phyloP scores from a whole-genome alignment of 805 yeast species.

The Yamadazyma scolyti region DNA sequence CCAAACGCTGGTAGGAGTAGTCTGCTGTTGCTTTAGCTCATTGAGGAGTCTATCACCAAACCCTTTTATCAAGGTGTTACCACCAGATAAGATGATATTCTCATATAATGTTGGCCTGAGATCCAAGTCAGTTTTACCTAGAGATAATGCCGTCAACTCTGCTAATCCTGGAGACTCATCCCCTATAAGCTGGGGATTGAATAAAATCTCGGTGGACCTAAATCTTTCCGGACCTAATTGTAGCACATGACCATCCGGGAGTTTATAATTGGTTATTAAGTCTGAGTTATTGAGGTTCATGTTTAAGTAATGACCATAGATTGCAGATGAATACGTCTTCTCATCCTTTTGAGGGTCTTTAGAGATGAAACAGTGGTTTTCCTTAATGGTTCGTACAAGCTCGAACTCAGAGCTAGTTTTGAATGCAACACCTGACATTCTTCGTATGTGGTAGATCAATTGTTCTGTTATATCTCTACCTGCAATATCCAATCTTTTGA shows the following conservation, averaged over 20 bases:
- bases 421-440: slow-evolving; percentile 57
- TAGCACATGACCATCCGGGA: slow-evolving; percentile 83
- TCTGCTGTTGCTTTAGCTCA: slow-evolving; percentile 47
- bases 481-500: slow-evolving; percentile 73
- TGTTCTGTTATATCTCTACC: slow-evolving; percentile 84
- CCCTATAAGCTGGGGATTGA: slow-evolving; percentile 76
- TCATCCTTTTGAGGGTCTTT: slow-evolving; percentile 56
- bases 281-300: slow-evolving; percentile 18
- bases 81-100: slow-evolving; percentile 79
- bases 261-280: slow-evolving; percentile 41
- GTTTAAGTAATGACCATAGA: slow-evolving; percentile 7
- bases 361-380: slow-evolving; percentile 65
- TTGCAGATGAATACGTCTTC: slow-evolving; percentile 31
- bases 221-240: slow-evolving; percentile 65
- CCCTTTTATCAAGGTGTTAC: slow-evolving; percentile 69
- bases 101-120: slow-evolving; percentile 65
- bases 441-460: slow-evolving; percentile 64
- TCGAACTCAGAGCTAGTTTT: slow-evolving; percentile 78
- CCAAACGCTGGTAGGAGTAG: slow-evolving; percentile 6
- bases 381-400: slow-evolving; percentile 75
- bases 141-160: slow-evolving; percentile 59
- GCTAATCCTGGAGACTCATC: slow-evolving; percentile 69
- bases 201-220: slow-evolving; percentile 77
- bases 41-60: slow-evolving; percentile 76
- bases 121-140: slow-evolving; percentile 74